These are phyloP conservation scores for Gypsophila paniculata DNA, from an alignment of 179 eudicot genomes.

Conservation along the genomic window DNA sequence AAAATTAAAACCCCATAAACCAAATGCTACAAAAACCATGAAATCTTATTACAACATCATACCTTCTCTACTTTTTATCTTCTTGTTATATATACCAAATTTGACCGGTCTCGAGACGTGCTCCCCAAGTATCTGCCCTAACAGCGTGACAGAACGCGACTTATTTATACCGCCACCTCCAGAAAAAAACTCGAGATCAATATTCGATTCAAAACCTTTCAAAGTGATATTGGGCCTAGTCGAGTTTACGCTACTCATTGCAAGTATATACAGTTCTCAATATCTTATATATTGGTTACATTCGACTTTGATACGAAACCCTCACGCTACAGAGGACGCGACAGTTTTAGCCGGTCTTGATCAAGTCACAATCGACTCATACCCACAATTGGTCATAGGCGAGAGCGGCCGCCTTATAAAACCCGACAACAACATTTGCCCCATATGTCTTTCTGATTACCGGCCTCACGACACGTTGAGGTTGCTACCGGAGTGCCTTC, in stretches of 20 bases:
- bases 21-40: neutral
- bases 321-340: neutral
- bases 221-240: no score
- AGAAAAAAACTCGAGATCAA: neutral
- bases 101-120: neutral
- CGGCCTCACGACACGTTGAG: slow-evolving; percentile 7
- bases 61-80: neutral
- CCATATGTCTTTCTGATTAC: slow-evolving; percentile 21
- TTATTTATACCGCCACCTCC: neutral
- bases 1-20: neutral
- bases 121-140: neutral
- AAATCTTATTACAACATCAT: neutral
- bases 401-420: slow-evolving; percentile 20
- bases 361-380: slow-evolving; percentile 9
- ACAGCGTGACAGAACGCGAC: neutral
- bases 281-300: neutral
- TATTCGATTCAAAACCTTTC: neutral
- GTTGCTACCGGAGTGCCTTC: slow-evolving; percentile 17
- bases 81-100: neutral
- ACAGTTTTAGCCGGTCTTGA: neutral
- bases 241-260: neutral
- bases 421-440: slow-evolving; percentile 2
- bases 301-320: neutral
- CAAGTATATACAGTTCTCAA: neutral
- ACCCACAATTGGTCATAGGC: slow-evolving; percentile 10